These are phyloP conservation scores for Panellus pusillus DNA, from an alignment of 768 basidiomycete species.

Conservation along the genomic window DNA sequence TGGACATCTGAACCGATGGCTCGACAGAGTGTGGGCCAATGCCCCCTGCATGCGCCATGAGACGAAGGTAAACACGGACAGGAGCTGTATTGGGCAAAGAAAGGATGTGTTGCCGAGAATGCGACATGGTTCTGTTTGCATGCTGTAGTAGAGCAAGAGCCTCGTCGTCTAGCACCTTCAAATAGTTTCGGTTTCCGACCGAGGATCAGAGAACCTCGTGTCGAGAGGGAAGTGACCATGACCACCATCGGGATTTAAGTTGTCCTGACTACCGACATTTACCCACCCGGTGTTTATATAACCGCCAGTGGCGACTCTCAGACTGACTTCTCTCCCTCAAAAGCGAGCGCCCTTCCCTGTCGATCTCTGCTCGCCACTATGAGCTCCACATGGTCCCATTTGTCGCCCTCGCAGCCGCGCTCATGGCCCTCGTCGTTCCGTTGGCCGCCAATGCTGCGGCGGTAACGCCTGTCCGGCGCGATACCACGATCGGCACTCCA, in stretches of 20 bases:
- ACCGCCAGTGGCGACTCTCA: not conserved
- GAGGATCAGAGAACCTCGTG: too few relatives aligned
- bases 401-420: not conserved
- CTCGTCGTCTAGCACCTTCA: too few relatives aligned
- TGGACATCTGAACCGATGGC: too few relatives aligned
- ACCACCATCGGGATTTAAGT: not conserved
- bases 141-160: too few relatives aligned
- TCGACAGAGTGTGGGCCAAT: too few relatives aligned
- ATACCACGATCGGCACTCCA: slow-evolving; percentile 1
- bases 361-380: not conserved
- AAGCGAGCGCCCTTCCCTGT: not conserved
- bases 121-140: too few relatives aligned
- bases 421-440: not conserved
- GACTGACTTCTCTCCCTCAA: not conserved
- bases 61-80: too few relatives aligned
- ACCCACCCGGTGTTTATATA: not conserved
- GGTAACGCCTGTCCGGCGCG: slow-evolving; percentile 5
- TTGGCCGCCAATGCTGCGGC: slow-evolving; percentile 1
- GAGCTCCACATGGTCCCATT: not conserved
- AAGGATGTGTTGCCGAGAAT: too few relatives aligned
- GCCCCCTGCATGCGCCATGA: too few relatives aligned
- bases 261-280: slow-evolving; percentile 5
- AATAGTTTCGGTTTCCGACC: too few relatives aligned
- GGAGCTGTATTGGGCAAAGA: too few relatives aligned
- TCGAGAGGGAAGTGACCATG: too few relatives aligned